A percentile compares a stretch with the other conserved stretches of the same genome.
Conservation (phyloP, 129 eudicot species). For the Smallanthus sonchifolius region DNA sequence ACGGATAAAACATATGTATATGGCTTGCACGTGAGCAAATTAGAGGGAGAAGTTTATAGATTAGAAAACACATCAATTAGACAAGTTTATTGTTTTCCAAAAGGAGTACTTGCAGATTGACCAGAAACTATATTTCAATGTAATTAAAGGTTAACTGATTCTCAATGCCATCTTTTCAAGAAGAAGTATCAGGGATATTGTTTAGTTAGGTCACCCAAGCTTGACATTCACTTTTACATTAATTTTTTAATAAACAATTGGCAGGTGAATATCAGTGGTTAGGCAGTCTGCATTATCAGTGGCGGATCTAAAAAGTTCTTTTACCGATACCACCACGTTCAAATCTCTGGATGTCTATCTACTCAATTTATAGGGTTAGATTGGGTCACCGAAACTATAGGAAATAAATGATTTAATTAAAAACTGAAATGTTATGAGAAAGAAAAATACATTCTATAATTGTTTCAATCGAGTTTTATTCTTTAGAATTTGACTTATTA, state of each 20-base stretch:
- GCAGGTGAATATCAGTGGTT: not conserved
- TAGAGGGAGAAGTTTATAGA: not conserved
- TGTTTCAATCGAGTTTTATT: not conserved
- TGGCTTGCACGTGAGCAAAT: not conserved
- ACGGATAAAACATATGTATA: no score
- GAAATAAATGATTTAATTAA: not conserved
- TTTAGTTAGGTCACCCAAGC: no score
- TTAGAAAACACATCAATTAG: no score
- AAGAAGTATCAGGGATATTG: no score
- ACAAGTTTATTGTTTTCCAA: no score
- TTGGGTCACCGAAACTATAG: not conserved
- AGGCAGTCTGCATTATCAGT: not conserved
- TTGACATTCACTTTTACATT: no score
- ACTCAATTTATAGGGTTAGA: no score
- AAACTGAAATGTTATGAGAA: not conserved
- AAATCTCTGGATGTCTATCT: not conserved
- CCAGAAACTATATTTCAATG: no score
- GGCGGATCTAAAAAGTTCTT: not conserved
- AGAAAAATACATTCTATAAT: not conserved
- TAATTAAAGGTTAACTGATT: no score
- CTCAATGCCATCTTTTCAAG: no score
- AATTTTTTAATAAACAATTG: no score
- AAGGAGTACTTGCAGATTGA: no score
- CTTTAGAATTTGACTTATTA: not conserved
- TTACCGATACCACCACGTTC: not conserved